Conservation (phyloP, 495 filamentous ascomycete species). For the Coniosporium apollinis region DNA sequence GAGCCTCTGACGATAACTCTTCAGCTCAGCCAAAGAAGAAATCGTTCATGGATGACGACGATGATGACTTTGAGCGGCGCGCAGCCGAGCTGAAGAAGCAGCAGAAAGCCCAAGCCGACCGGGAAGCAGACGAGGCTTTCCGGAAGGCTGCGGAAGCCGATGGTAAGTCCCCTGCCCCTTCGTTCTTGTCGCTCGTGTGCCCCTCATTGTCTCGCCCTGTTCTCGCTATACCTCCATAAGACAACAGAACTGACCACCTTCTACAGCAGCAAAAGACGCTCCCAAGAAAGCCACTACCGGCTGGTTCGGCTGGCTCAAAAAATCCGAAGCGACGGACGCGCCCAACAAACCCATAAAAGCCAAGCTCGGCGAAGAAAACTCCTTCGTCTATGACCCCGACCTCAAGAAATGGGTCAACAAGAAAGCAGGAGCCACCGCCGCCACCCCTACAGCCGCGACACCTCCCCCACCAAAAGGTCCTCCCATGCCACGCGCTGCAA, state of each 20-base stretch:
- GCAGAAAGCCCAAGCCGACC: constrained; percentile 32
- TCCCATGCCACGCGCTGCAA: constrained; percentile 11
- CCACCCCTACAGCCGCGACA: constrained; percentile 15
- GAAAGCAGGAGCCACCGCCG: constrained; percentile 41
- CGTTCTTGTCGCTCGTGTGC: no score
- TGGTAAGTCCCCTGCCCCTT: constrained; percentile 29
- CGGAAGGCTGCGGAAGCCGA: constrained; percentile 73
- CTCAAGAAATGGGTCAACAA: constrained; percentile 98
- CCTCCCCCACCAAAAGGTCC: constrained; percentile 28
- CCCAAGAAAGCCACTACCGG: constrained; percentile 24
- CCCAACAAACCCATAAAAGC: constrained; percentile 65
- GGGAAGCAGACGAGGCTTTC: constrained; percentile 57
- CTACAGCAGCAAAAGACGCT: no score
- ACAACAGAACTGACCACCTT: no score
- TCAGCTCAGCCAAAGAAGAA: constrained; percentile 51
- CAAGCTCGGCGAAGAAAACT: constrained; percentile 86
- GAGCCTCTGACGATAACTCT: constrained; percentile 27
- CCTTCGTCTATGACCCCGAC: constrained; percentile 85
- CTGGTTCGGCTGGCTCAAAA: constrained; percentile 88
- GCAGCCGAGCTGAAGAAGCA: constrained; percentile 36
- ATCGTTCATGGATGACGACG: constrained; percentile 64
- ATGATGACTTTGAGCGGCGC: constrained; percentile 43
- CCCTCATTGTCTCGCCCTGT: no score
- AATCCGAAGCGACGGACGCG: constrained; percentile 39
- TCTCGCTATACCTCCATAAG: no score